Evolutionary conservation across 371 early-diverging fungal genomes (phyloP).

Genomic region (Smittium culicis): DNA sequence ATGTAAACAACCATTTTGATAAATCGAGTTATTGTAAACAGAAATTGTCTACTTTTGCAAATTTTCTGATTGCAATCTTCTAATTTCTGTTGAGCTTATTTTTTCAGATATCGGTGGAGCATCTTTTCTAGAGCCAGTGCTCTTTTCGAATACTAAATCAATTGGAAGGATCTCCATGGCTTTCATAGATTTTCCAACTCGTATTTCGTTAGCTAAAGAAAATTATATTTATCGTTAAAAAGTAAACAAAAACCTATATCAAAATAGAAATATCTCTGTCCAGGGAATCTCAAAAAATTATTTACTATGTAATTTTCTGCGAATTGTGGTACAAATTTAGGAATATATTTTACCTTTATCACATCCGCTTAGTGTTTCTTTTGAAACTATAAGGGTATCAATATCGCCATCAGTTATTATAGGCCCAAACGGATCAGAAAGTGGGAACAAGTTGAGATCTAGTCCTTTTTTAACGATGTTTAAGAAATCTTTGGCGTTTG

Average conservation of each 20-base stretch:
- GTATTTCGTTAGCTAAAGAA: conserved; percentile 11
- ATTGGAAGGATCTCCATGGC: conserved; percentile 55
- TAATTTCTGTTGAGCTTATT: conserved; percentile 8
- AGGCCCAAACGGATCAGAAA: conserved; percentile 79
- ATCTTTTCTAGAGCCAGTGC: conserved; percentile 13
- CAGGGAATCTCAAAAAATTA: too few species aligned
- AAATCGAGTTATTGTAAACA: too few species aligned
- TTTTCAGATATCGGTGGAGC: conserved; percentile 12
- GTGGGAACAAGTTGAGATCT: conserved; percentile 37
- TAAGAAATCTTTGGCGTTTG: conserved; percentile 44
- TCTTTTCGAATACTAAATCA: conserved; percentile 48
- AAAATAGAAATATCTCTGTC: conserved; percentile 30
- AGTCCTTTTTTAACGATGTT: conserved; percentile 35
- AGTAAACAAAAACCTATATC: not conserved
- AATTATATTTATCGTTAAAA: too few species aligned
- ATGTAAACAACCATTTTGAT: too few species aligned
- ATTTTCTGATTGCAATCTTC: not conserved
- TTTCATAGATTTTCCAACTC: conserved; percentile 20
- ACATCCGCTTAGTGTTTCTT: conserved; percentile 70
- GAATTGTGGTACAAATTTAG: not conserved
- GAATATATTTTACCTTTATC: conserved; percentile 35
- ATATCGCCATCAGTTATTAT: conserved; percentile 59
- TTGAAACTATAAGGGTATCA: conserved; percentile 71
- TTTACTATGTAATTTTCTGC: too few species aligned
- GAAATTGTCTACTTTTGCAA: too few species aligned